These are phyloP conservation scores for Daldinia sp. DNA, from an alignment of 2,329 filamentous ascomycete genomes.

Conservation along the genomic window DNA sequence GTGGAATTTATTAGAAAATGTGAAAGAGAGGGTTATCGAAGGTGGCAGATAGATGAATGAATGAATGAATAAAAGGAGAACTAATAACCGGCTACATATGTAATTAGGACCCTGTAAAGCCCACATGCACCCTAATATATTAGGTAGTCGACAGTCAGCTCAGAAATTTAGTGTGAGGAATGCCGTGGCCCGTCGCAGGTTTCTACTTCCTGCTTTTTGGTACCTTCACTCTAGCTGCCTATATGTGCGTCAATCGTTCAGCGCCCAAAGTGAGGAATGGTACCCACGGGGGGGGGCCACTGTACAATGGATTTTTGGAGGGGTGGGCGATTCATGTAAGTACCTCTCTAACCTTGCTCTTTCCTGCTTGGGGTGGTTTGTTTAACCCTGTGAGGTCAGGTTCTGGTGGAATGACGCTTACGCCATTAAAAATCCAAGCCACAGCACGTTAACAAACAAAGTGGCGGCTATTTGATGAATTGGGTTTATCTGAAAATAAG, in stretches of 20 bases:
- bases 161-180: conserved; percentile 25
- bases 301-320: conserved; percentile 23
- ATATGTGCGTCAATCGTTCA: neutral
- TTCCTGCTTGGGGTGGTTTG: neutral
- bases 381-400: neutral
- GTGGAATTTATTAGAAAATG: conserved; percentile 35
- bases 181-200: conserved; percentile 34
- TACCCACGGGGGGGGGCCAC: conserved; percentile 2
- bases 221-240: neutral
- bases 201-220: conserved; percentile 20
- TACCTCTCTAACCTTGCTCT: neutral
- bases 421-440: conserved; percentile 27
- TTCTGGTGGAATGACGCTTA: conserved; percentile 8
- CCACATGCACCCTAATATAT: conserved; percentile 20
- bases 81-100: conserved; percentile 26
- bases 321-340: conserved; percentile 12
- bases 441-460: conserved; percentile 8
- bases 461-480: neutral
- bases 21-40: conserved; percentile 40
- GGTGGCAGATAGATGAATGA: conserved; percentile 31
- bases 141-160: conserved; percentile 28
- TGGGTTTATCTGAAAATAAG: neutral
- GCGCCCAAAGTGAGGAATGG: conserved; percentile 8
- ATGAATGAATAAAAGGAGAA: conserved; percentile 25
- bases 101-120: conserved; percentile 36